Percentiles rank a stretch among this genome's conserved stretches.
These are phyloP conservation scores for Solanum peruvianum DNA, from an alignment of 257 asterid genomes.

Conservation along the genomic window DNA sequence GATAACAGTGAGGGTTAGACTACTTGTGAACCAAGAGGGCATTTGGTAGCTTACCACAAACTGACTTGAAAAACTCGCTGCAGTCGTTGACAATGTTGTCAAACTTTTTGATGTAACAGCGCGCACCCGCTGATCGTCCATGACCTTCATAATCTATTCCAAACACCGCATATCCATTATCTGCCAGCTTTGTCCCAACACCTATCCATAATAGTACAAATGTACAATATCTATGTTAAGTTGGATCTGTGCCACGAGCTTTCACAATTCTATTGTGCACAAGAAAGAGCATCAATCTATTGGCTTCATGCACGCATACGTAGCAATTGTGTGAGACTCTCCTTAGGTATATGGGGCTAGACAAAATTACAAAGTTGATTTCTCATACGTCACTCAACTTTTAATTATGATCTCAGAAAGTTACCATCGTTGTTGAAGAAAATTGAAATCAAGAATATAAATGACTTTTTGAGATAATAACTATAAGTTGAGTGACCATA, in stretches of 20 bases:
- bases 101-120: slow-evolving; percentile 73
- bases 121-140: slow-evolving; percentile 74
- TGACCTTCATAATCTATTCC: slow-evolving; percentile 95
- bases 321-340: not conserved
- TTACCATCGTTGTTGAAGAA: not conserved
- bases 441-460: not conserved
- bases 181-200: slow-evolving; percentile 60
- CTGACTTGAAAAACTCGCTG: slow-evolving; percentile 49
- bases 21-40: not conserved
- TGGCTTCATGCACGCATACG: not conserved
- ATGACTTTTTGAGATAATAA: not conserved
- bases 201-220: slow-evolving; percentile 22
- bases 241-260: not conserved
- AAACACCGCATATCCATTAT: slow-evolving; percentile 64
- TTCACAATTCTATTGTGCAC: not conserved
- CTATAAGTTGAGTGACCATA: not conserved
- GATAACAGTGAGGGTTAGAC: not conserved
- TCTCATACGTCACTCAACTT: not conserved
- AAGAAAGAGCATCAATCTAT: not conserved
- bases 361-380: not conserved
- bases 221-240: not conserved
- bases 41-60: slow-evolving; percentile 42
- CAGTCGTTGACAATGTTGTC: slow-evolving; percentile 68
- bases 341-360: not conserved
- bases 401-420: not conserved